phyloP scores from a whole-genome alignment of 139 green algal species.

The Marvania coccoides region DNA sequence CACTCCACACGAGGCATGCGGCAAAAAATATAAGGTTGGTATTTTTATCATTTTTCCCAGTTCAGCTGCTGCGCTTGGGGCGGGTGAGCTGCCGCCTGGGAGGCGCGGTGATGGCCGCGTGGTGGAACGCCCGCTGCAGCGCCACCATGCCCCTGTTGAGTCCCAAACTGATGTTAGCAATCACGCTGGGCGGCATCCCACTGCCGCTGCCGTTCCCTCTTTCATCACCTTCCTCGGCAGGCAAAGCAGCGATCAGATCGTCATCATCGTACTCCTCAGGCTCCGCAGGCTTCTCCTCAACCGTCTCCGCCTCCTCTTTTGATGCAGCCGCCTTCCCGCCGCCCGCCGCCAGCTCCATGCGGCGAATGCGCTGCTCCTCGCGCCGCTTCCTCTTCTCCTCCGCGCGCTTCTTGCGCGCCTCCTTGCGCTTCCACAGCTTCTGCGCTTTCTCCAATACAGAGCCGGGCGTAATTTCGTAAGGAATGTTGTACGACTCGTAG shows the following conservation, averaged over 20 bases:
- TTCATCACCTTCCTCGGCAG: neutral
- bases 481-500: constrained; percentile 67
- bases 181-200: constrained; percentile 14
- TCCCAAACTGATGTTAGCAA: constrained; percentile 34
- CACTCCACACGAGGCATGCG: neutral
- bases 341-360: constrained; percentile 1
- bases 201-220: neutral
- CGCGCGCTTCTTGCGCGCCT: constrained; percentile 29
- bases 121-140: constrained; percentile 12
- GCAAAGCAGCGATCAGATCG: constrained; percentile 27
- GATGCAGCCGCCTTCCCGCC: neutral
- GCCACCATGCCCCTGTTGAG: constrained; percentile 18
- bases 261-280: constrained; percentile 32
- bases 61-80: neutral
- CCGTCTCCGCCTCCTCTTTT: neutral
- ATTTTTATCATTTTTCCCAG: neutral
- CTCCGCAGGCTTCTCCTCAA: neutral
- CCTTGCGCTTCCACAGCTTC: constrained; percentile 39
- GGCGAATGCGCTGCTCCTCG: constrained; percentile 26
- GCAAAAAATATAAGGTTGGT: no score
- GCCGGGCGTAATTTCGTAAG: constrained; percentile 48
- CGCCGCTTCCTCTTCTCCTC: constrained; percentile 22
- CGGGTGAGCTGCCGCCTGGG: constrained; percentile 19
- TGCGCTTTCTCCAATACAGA: constrained; percentile 50
- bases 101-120: constrained; percentile 13